Conservation (phyloP, 2,329 filamentous ascomycete species). For the Rasamsonia emersonii region DNA sequence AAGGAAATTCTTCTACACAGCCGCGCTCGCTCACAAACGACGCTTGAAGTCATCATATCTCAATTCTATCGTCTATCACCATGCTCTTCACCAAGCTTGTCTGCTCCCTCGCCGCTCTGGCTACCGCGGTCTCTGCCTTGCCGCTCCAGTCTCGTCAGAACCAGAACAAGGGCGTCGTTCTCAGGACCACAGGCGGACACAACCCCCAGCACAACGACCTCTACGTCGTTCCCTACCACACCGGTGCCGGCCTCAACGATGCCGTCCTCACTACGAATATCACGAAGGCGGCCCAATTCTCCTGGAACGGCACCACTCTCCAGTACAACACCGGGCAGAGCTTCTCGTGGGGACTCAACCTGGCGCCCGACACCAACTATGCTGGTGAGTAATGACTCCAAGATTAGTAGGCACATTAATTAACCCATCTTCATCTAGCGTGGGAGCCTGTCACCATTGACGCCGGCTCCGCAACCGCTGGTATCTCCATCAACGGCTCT, state of each 20-base stretch:
- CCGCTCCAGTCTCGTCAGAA: conserved; percentile 14
- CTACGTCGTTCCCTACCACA: conserved; percentile 31
- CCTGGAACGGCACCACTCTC: conserved; percentile 25
- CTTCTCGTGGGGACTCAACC: conserved; percentile 24
- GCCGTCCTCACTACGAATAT: conserved; percentile 23
- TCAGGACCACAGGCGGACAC: conserved; percentile 24
- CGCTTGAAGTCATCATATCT: neutral
- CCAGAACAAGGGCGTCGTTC: conserved; percentile 16
- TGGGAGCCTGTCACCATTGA: conserved; percentile 30
- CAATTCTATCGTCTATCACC: neutral
- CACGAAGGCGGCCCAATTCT: conserved; percentile 17
- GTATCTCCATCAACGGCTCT: conserved; percentile 22
- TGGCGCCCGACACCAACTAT: conserved; percentile 22
- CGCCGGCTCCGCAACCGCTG: conserved; percentile 19
- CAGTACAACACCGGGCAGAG: conserved; percentile 21
- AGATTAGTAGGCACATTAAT: neutral
- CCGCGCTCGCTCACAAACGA: neutral
- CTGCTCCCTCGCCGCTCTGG: conserved; percentile 18
- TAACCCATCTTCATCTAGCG: conserved; percentile 13
- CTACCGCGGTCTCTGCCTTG: conserved; percentile 17
- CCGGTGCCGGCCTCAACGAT: conserved; percentile 32
- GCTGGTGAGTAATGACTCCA: conserved; percentile 20
- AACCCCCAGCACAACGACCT: conserved; percentile 24
- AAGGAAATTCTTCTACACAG: conserved; percentile 1
- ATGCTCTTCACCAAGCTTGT: conserved; percentile 7